Conservation (phyloP, 1,284 basidiomycete species). For the Ganoderma lucidum region DNA sequence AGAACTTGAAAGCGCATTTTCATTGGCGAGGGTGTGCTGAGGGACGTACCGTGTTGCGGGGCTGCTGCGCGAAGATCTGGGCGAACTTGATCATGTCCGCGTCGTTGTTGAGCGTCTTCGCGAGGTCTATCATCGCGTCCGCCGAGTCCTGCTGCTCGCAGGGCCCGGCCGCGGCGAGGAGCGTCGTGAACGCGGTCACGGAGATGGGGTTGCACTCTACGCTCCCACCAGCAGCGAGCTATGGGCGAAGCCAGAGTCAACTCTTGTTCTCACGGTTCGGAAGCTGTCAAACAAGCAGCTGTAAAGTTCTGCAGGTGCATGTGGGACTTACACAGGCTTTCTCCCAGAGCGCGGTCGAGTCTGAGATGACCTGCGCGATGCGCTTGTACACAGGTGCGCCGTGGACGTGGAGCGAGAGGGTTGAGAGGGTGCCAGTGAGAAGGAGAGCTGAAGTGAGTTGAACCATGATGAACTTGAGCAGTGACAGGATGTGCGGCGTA, state of each 20-base stretch:
- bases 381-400: constrained; percentile 47
- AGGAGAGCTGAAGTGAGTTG: constrained; percentile 31
- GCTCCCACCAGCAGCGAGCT: constrained; percentile 60
- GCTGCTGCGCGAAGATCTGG: constrained; percentile 69
- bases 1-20: neutral
- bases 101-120: constrained; percentile 62
- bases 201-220: constrained; percentile 62
- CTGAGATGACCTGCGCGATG: constrained; percentile 50
- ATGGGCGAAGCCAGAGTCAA: constrained; percentile 35
- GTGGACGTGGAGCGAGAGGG: constrained; percentile 30
- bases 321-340: constrained; percentile 45
- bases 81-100: constrained; percentile 63
- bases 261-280: constrained; percentile 48
- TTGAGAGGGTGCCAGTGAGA: constrained; percentile 27
- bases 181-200: constrained; percentile 58
- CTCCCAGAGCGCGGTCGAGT: constrained; percentile 50
- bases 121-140: constrained; percentile 67
- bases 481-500: neutral
- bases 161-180: constrained; percentile 59
- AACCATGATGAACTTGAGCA: constrained; percentile 26
- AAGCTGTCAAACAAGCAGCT: constrained; percentile 7
- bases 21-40: too few species aligned
- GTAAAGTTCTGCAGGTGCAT: neutral
- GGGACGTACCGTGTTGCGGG: constrained; percentile 51
- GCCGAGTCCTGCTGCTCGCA: constrained; percentile 72